Base-by-base conservation (phyloP, 2,329 filamentous ascomycete genomes). In the Trichoderma afroharzianum region DNA sequence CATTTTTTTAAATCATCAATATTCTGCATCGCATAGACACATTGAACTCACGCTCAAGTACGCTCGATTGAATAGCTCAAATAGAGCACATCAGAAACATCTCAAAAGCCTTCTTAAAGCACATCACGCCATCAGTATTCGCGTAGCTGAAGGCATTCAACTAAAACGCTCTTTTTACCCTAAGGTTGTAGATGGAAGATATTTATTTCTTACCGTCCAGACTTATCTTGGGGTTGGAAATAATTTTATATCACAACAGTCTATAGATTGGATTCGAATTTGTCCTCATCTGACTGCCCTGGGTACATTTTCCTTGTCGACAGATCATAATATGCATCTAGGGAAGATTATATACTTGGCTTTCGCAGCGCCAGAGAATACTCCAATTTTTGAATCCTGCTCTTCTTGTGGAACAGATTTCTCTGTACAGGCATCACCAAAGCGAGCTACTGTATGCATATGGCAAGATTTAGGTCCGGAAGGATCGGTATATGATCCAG, bases 121-220 rank as follows among this genome's bases (percentile, higher is more conserved):
- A 14, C 11, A 63, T 50, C 21, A 63, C 61, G 36, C 24, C 36
- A 11, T n/a, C 14, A 14, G 1, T n/a, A 24, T 9, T 26, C 0
- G 14, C 6, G 18, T 15, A 24, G 6, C 3, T 14, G 15, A 67
- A 28, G 50, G 43, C n/a, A 53, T 67, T 24, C 14, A 21, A 50
- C 21, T 14, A 32, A 39, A 57, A 3, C 24, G 5, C 14, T 57
- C 47, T 0, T 26, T 57, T 39, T 67, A n/a, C 18, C 63, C 63
- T n/a, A 67, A 67, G 30, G 47, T 67, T 36, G 9, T 67, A 14
- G 50, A 67, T 26, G 63, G 63, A 50, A 67, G 63, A 39, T 67
- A 67, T 67, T 18, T 67, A 39, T 12, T 57, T 26, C 36, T 55
- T 12, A 26, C 21, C 39, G 7, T 39, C 30, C 24, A 32, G 21